phyloP scores from a whole-genome alignment of 148 eudicot genomes.

The Persicaria maculosa region DNA sequence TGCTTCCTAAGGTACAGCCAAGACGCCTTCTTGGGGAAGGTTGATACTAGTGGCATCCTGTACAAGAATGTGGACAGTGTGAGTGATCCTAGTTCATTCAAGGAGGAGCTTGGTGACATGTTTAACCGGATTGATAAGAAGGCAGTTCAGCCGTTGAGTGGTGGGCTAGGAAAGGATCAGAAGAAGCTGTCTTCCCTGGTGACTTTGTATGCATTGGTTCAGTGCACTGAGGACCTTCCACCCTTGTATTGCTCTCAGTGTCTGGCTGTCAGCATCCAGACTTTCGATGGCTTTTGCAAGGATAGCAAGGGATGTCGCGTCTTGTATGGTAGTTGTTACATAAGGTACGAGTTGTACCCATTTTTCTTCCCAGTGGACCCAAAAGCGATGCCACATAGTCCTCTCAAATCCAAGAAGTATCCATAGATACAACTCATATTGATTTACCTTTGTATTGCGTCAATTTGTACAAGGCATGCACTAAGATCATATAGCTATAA shows the following conservation, averaged over 20 bases:
- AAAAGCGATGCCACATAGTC: background rate
- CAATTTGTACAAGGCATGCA: too few relatives aligned
- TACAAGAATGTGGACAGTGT: constrained; percentile 45
- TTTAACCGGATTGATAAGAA: constrained; percentile 29
- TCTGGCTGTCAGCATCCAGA: constrained; percentile 47
- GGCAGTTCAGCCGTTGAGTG: constrained; percentile 34
- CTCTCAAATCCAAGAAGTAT: background rate
- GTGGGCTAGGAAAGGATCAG: constrained; percentile 53
- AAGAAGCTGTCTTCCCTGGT: constrained; percentile 34
- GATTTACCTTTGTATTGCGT: too few relatives aligned
- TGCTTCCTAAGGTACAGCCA: constrained; percentile 68
- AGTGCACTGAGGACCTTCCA: constrained; percentile 68
- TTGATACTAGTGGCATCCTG: constrained; percentile 41
- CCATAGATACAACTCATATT: background rate
- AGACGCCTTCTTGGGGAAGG: constrained; percentile 39
- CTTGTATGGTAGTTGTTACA: constrained; percentile 59
- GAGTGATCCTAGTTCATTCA: constrained; percentile 40
- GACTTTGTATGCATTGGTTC: constrained; percentile 65
- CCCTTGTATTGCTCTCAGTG: constrained; percentile 52
- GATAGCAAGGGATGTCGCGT: constrained; percentile 65
- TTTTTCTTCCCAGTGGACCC: constrained; percentile 46
- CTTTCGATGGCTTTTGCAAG: constrained; percentile 38
- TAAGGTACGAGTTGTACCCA: constrained; percentile 74
- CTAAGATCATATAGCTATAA: too few relatives aligned
- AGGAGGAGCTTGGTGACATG: constrained; percentile 37